Base-by-base conservation (phyloP, 2,329 filamentous ascomycete genomes). In the Aspergillus jensenii region DNA sequence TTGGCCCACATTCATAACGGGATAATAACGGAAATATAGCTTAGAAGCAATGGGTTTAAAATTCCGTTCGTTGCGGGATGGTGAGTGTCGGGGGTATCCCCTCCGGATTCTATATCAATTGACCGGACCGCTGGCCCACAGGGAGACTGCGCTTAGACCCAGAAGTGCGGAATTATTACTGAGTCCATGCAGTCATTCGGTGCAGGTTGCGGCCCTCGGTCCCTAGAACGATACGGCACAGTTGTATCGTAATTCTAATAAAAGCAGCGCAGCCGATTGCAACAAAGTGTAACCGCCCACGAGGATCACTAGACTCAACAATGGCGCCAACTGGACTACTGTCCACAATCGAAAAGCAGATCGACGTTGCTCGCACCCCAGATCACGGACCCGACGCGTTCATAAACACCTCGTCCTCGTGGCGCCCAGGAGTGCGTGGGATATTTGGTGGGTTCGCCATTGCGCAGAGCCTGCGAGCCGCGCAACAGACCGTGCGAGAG, bases 371-470 rank as follows among this genome's bases (percentile, higher is more conserved):
- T n/a, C 21, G 19, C 25, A 15, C 37, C 7, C 35, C 50, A 1
- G 37, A 27, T 39, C 44, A 11, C 59, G 52, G 45, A 56, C 56
- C 25, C 33, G 48, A 55, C 58, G 45, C n/a, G 17, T 64, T 56
- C 55, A 60, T 11, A 12, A 63, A 58, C 52, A 45, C 40, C 54
- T 44, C 45, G 21, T 27, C 45, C 8, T 43, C 55, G 46, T 62
- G 52, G 62, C 54, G 47, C 17, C 64, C 61, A 27, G 56, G 59
- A 6, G 41, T 40, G 15, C 59, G 59, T 15, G 62, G 64, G 35
- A 58, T 64, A 23, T 63, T 60, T 15, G 61, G 61, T 7, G 61
- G 61, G 17, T 46, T 56, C 17, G 56, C 58, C 4, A 62, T 63
- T 46, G 61, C 57, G 3, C 61, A 63, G 21, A 60, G 54, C 40